A percentile compares a stretch with the other conserved stretches of the same genome.
phyloP scores from a whole-genome alignment of 2,329 filamentous ascomycete species.

The Grosmannia clavigera region DNA sequence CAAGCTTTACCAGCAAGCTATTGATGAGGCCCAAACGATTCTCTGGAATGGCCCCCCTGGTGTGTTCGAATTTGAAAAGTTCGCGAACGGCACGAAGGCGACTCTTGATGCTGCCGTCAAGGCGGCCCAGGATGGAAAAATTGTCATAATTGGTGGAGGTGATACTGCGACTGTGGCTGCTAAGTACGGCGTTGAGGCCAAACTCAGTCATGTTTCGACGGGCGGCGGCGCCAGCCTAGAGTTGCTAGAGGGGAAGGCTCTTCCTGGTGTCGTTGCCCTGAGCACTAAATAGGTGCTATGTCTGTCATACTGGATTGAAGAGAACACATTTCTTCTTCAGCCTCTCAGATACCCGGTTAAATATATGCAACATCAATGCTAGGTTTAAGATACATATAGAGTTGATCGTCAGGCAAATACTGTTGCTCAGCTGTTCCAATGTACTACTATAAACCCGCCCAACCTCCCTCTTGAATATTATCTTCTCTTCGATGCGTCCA shows the following conservation, averaged over 20 bases:
- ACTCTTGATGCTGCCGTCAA: constrained; percentile 81
- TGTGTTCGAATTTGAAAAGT: constrained; percentile 95
- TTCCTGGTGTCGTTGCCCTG: constrained; percentile 86
- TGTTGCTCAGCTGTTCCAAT: background rate
- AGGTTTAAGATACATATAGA: background rate
- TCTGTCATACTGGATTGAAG: background rate
- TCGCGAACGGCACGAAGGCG: constrained; percentile 82
- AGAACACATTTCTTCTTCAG: background rate
- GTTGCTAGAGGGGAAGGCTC: constrained; percentile 93
- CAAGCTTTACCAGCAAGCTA: constrained; percentile 78
- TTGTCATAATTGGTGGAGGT: constrained; percentile 96
- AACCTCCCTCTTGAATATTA: constrained; percentile 17
- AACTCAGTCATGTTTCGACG: constrained; percentile 96
- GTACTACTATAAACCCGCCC: background rate
- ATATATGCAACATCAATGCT: background rate
- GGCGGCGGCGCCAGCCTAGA: constrained; percentile 92
- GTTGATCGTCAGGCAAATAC: background rate
- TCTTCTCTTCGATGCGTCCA: constrained; percentile 62
- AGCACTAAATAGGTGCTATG: constrained; percentile 52
- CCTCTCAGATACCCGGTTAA: background rate
- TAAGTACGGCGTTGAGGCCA: constrained; percentile 92
- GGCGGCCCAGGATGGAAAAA: constrained; percentile 66
- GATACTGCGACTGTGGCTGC: constrained; percentile 96
- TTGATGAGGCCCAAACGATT: constrained; percentile 83
- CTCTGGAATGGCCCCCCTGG: constrained; percentile 97